Base-by-base conservation (phyloP, 2,329 filamentous ascomycete species). In the Beauveria sp. region DNA sequence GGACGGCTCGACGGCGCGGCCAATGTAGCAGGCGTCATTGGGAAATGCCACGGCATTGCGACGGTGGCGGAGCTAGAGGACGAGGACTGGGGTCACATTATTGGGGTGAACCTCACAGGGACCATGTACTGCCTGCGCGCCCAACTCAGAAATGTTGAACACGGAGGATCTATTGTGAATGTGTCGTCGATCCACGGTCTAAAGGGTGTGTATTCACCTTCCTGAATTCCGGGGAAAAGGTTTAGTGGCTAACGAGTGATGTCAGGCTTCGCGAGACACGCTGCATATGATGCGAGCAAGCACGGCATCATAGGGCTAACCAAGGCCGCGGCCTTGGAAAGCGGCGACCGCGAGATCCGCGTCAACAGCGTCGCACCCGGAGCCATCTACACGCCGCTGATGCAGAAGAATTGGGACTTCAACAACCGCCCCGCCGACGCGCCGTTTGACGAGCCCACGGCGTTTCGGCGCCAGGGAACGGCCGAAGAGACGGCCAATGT, bases 101-200 rank as follows among this genome's bases (percentile, higher is more conserved):
- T 81, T 20, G 71, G 70, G 5, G 73, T 80, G 56, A 81, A 81
- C 63, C 68, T 80, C 53, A 80, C 77, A 2, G 78, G 79, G 2
- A 75, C 73, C 49, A 80, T 80, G 77, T 79, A 79, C 67, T 80
- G 78, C 64, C 63, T 81, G 64, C 72, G 78, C 42, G 76, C 77
- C 9, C 68, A 77, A 68, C 70, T 79, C 47, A 69, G 69, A 43
- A 74, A 75, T 46, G 76, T 84, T 53, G 73, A 73, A 1, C 72
- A 78, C n/a, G 77, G 79, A 1, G 81, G 81, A 1, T 82, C 81
- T 64, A 84, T 86, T 66, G 83, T 86, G 62, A 85, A 83, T 67
- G 74, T 80, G 30, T 75, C 78, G n/a, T 82, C 78, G 43, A 78
- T 84, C 51, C 76, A 81, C 43, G 81, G 81, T 42, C 65, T 71